These are phyloP conservation scores for Amylostereum areolatum DNA, from an alignment of 1,284 basidiomycete genomes.

Conservation along the genomic window DNA sequence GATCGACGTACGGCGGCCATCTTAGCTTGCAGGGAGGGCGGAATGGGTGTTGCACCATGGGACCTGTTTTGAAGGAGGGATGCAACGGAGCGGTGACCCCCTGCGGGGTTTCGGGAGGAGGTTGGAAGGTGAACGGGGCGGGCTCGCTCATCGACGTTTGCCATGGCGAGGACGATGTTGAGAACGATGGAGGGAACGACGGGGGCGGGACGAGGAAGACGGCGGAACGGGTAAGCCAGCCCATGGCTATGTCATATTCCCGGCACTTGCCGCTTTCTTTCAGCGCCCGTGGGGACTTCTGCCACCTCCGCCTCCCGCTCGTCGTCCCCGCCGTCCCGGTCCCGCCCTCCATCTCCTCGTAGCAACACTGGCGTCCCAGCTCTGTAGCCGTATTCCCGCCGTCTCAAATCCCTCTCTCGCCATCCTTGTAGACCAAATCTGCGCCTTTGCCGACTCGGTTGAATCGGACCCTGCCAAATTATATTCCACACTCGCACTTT, in stretches of 20 bases:
- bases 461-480: not conserved
- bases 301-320: not conserved
- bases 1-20: conserved; percentile 70
- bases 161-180: conserved; percentile 19
- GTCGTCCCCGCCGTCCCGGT: too few species aligned
- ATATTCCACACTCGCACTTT: conserved; percentile 13
- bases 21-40: conserved; percentile 87
- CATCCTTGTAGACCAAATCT: not conserved
- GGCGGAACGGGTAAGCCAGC: not conserved
- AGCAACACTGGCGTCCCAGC: not conserved
- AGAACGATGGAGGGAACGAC: conserved; percentile 4
- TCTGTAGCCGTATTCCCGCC: not conserved
- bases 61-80: conserved; percentile 32
- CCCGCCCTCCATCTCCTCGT: too few species aligned
- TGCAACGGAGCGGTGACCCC: conserved; percentile 30
- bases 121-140: conserved; percentile 18
- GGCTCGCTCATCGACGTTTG: not conserved
- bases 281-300: not conserved
- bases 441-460: not conserved
- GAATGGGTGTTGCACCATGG: conserved; percentile 60
- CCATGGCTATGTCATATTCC: not conserved
- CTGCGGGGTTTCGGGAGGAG: conserved; percentile 14
- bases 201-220: not conserved
- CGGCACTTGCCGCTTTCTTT: not conserved
- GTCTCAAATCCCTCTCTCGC: not conserved